Conservation (phyloP, 805 yeast genomes). For the Blastobotrys terrestris region DNA sequence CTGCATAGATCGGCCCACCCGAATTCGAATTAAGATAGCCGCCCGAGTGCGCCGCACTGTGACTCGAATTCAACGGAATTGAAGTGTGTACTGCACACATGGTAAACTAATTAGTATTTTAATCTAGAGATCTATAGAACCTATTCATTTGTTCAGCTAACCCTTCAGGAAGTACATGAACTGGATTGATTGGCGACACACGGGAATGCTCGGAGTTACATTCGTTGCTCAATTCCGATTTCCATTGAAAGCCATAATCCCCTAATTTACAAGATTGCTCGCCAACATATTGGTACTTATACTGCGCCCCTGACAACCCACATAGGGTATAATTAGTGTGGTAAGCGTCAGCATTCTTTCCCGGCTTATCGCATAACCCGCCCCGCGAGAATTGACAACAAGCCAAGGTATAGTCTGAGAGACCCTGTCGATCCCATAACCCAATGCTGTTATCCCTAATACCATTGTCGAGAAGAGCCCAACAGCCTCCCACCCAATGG, state of each 20-base stretch:
- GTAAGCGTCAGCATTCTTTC: constrained; percentile 71
- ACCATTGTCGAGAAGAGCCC: constrained; percentile 56
- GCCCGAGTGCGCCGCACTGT: too few species aligned
- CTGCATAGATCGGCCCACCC: too few species aligned
- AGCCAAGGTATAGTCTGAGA: constrained; percentile 57
- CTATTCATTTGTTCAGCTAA: constrained; percentile 27
- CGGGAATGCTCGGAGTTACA: constrained; percentile 6
- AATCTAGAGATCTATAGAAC: not conserved
- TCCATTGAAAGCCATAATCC: constrained; percentile 30
- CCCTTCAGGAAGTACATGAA: constrained; percentile 53
- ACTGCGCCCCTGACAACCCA: constrained; percentile 63
- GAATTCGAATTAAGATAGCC: too few species aligned
- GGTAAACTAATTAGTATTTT: not conserved
- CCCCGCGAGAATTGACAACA: constrained; percentile 70
- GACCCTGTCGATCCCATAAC: constrained; percentile 47
- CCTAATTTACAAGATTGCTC: constrained; percentile 16
- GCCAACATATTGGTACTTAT: constrained; percentile 31
- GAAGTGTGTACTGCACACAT: too few species aligned
- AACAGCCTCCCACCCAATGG: constrained; percentile 87
- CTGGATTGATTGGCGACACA: constrained; percentile 42
- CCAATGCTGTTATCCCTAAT: constrained; percentile 23
- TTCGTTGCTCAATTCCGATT: constrained; percentile 18
- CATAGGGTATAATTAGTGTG: constrained; percentile 81
- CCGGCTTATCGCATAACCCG: constrained; percentile 88
- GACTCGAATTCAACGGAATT: too few species aligned